Evolutionary conservation across 2,329 filamentous ascomycete genomes (phyloP).

Genomic region (Elsinoe ampelina): DNA sequence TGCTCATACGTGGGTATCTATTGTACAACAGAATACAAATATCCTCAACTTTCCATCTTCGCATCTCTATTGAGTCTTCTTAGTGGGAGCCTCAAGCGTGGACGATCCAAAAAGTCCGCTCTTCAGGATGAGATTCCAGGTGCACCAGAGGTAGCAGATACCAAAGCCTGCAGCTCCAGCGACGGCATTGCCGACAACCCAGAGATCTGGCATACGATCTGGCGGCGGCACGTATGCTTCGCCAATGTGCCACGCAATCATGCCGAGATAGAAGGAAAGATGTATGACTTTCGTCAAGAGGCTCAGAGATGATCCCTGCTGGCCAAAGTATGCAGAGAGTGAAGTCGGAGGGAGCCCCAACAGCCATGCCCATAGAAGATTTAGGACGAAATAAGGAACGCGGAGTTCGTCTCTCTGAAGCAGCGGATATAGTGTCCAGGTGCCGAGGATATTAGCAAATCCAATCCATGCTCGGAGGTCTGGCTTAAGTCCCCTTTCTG

Average conservation of each 20-base stretch:
- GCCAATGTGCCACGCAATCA: slow-evolving; percentile 71
- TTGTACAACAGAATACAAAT: slow-evolving; percentile 11
- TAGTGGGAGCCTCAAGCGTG: slow-evolving; percentile 22
- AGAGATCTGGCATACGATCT: slow-evolving; percentile 74
- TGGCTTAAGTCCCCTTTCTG: slow-evolving; percentile 65
- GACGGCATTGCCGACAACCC: slow-evolving; percentile 84
- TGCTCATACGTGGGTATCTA: slow-evolving; percentile 14
- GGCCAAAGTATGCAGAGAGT: slow-evolving; percentile 54
- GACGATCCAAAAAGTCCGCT: slow-evolving; percentile 38
- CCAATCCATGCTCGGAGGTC: slow-evolving; percentile 81
- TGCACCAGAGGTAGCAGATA: slow-evolving; percentile 85
- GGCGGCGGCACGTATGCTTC: slow-evolving; percentile 64
- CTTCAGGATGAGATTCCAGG: slow-evolving; percentile 57
- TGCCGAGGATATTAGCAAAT: slow-evolving; percentile 83
- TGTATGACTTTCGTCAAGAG: slow-evolving; percentile 63
- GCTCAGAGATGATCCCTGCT: slow-evolving; percentile 34
- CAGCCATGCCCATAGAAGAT: slow-evolving; percentile 82
- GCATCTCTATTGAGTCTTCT: slow-evolving; percentile 31
- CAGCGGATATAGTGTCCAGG: slow-evolving; percentile 90
- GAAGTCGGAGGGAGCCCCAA: slow-evolving; percentile 76
- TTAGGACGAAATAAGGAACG: slow-evolving; percentile 77
- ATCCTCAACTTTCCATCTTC: slow-evolving; percentile 1
- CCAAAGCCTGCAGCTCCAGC: slow-evolving; percentile 78
- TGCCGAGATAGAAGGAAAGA: slow-evolving; percentile 62
- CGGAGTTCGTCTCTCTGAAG: slow-evolving; percentile 74